Conservation (phyloP, 371 early-diverging fungal genomes). For the Apophysomyces variabilis region DNA sequence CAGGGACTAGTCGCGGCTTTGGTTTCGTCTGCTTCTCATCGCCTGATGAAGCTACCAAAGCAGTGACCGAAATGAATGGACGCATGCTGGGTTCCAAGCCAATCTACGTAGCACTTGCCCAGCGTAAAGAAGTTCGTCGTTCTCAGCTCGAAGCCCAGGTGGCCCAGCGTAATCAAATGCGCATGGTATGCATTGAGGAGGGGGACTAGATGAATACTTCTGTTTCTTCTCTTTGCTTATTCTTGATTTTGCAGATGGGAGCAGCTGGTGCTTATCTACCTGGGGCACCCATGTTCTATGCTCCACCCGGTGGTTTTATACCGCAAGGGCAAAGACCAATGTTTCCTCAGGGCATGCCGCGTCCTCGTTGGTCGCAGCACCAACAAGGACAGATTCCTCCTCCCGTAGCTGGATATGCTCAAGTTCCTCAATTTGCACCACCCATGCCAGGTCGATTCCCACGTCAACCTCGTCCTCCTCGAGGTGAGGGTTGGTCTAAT, state of each 20-base stretch:
- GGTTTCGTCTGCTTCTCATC: conserved; percentile 93
- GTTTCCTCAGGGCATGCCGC: conserved; percentile 72
- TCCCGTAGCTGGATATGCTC: conserved; percentile 44
- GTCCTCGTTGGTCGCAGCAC: conserved; percentile 76
- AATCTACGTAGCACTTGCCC: conserved; percentile 97
- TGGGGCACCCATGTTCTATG: conserved; percentile 58
- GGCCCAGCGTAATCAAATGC: conserved; percentile 88
- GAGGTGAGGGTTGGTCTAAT: conserved; percentile 50
- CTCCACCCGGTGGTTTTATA: conserved; percentile 59
- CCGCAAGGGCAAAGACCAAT: conserved; percentile 72
- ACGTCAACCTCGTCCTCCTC: conserved; percentile 60
- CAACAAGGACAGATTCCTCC: conserved; percentile 65
- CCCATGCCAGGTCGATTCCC: conserved; percentile 51
- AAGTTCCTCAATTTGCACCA: conserved; percentile 51
- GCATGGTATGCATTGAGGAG: conserved; percentile 53
- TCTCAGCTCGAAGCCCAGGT: conserved; percentile 94
- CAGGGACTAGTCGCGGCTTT: conserved; percentile 77
- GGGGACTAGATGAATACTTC: background rate
- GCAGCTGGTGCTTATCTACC: conserved; percentile 34
- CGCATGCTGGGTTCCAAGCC: conserved; percentile 95
- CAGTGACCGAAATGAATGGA: conserved; percentile 90
- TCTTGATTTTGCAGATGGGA: conserved; percentile 27
- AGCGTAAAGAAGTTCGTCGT: conserved; percentile 96
- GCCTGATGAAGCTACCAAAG: conserved; percentile 91
- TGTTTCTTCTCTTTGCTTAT: background rate